A percentile compares a stretch with the other conserved stretches of the same genome.
phyloP scores from a whole-genome alignment of 2,329 filamentous ascomycete species.

The Colletotrichum chrysophilum region DNA sequence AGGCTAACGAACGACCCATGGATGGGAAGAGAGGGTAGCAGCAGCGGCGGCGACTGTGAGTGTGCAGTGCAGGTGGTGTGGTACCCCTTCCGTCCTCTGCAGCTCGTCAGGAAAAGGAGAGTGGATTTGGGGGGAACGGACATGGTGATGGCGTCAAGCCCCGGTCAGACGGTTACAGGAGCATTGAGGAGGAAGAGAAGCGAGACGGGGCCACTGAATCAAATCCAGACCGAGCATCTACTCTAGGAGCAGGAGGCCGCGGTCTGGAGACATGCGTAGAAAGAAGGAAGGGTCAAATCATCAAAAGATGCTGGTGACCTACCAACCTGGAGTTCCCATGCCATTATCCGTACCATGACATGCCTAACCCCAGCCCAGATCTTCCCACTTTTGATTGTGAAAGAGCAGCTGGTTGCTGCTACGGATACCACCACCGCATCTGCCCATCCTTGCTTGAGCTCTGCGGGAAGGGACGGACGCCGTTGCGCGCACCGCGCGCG shows the following conservation, averaged over 20 bases:
- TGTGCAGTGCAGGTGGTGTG: neutral
- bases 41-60: neutral
- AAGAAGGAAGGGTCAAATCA: neutral
- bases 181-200: neutral
- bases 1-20: neutral
- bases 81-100: neutral
- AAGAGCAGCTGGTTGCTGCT: neutral
- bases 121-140: neutral
- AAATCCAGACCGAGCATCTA: neutral
- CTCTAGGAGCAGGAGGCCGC: neutral
- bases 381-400: neutral
- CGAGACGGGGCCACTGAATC: neutral
- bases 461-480: neutral
- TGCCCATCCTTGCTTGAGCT: neutral
- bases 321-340: neutral
- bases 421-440: neutral
- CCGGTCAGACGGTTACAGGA: neutral
- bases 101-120: neutral
- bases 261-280: neutral
- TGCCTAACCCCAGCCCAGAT: neutral
- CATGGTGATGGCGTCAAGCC: conserved; percentile 11
- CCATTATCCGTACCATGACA: neutral
- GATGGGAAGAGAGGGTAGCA: neutral
- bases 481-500: neutral
- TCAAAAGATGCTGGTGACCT: neutral